phyloP scores from a whole-genome alignment of 768 basidiomycete species.

The Megacollybia marginata region DNA sequence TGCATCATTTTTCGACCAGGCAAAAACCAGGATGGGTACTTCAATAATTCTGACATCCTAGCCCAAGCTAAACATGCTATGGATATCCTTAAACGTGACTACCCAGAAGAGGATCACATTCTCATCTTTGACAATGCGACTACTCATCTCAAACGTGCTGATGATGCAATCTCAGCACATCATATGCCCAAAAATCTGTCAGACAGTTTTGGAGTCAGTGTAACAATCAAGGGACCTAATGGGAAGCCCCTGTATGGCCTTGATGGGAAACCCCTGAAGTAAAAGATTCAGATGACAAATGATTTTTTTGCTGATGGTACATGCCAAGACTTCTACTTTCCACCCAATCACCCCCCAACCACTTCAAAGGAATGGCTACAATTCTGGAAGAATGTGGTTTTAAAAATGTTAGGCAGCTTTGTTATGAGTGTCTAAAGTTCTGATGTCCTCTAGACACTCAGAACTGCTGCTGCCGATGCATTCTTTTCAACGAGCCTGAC shows the following conservation, averaged over 20 bases:
- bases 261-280: slow-evolving; percentile 3
- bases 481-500: slow-evolving; percentile 25
- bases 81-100: slow-evolving; percentile 13
- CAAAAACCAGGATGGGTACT: slow-evolving; percentile 18
- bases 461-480: slow-evolving; percentile 19
- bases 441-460: slow-evolving; percentile 4
- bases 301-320: slow-evolving; percentile 8
- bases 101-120: slow-evolving; percentile 15
- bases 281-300: slow-evolving; percentile 6
- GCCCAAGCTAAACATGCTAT: slow-evolving; percentile 16
- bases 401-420: not conserved
- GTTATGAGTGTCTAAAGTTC: slow-evolving; percentile 9
- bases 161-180: slow-evolving; percentile 17
- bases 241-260: too few species aligned
- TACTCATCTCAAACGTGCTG: slow-evolving; percentile 18
- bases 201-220: not conserved
- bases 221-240: not conserved
- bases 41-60: slow-evolving; percentile 16
- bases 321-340: slow-evolving; percentile 14
- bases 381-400: slow-evolving; percentile 21
- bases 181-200: slow-evolving; percentile 18
- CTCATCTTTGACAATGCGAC: slow-evolving; percentile 22
- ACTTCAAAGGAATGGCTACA: slow-evolving; percentile 33
- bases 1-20: slow-evolving; percentile 16
- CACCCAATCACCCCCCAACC: slow-evolving; percentile 8